A percentile compares a stretch with the other conserved stretches of the same genome.
Evolutionary conservation across 2,329 filamentous ascomycete species (phyloP).

Genomic region (Dactylellina sp.): DNA sequence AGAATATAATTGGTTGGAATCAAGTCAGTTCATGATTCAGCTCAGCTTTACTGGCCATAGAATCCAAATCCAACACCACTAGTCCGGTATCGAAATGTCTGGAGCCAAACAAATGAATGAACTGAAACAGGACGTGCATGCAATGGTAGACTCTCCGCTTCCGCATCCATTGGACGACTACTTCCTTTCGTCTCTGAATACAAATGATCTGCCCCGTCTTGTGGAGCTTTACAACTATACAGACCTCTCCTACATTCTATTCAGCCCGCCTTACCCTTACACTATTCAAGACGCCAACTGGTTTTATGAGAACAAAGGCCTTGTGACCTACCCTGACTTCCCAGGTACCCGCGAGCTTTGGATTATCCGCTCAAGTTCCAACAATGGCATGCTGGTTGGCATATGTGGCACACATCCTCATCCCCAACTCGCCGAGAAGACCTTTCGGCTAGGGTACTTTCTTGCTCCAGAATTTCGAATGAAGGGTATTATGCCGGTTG

Average conservation of each 20-base stretch:
- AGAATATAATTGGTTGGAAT: no score
- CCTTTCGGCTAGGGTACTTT: conserved; percentile 40
- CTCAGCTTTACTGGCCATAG: no score
- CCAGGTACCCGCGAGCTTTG: conserved; percentile 30
- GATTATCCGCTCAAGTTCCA: conserved; percentile 36
- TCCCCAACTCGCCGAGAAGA: not conserved
- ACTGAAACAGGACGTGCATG: not conserved
- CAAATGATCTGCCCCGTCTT: conserved; percentile 38
- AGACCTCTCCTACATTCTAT: conserved; percentile 34
- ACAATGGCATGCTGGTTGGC: conserved; percentile 27
- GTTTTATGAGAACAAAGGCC: conserved; percentile 35
- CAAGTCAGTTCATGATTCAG: no score
- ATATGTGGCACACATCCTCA: conserved; percentile 28
- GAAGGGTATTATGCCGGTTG: conserved; percentile 41
- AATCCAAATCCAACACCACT: conserved; percentile 13
- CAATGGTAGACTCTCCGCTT: conserved; percentile 21
- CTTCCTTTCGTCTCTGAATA: conserved; percentile 29
- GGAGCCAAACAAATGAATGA: no score
- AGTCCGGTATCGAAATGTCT: no score
- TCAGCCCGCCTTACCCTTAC: conserved; percentile 44
- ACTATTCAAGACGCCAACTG: conserved; percentile 41
- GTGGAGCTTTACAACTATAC: conserved; percentile 36
- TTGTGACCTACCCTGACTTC: conserved; percentile 10
- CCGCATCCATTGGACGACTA: conserved; percentile 40
- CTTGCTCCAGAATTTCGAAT: conserved; percentile 45